Conservation (phyloP, 345 rosid genomes). For the Hirschfeldia incana region DNA sequence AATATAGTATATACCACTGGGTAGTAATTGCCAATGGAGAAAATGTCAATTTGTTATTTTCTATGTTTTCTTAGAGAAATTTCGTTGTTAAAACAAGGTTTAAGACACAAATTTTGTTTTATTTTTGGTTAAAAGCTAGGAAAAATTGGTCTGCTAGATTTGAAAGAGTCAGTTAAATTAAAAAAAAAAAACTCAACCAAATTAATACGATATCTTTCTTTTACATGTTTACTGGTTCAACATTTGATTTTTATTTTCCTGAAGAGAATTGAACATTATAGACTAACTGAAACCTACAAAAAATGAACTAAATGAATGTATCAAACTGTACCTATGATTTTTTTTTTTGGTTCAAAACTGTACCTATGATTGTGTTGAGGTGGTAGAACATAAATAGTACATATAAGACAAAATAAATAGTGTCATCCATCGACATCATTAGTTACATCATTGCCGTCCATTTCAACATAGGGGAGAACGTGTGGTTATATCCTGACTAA, state of each 20-base stretch:
- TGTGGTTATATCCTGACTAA: conserved; percentile 27
- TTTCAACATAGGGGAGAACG: conserved; percentile 23
- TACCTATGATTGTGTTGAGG: background rate
- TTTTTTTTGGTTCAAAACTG: no score
- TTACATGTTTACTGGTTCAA: conserved; percentile 29
- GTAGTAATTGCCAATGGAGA: conserved; percentile 18
- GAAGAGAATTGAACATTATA: background rate
- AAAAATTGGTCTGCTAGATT: no score
- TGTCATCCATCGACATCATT: conserved; percentile 28
- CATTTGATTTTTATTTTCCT: background rate
- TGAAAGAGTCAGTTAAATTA: conserved; percentile 20
- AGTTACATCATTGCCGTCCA: conserved; percentile 33
- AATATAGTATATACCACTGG: conserved; percentile 5
- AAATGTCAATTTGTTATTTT: conserved; percentile 12
- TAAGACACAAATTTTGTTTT: background rate
- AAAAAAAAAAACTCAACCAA: background rate
- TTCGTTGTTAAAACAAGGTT: background rate
- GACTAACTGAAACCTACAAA: background rate
- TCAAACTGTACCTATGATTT: background rate
- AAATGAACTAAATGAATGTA: background rate
- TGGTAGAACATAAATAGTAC: background rate
- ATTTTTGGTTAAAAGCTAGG: background rate
- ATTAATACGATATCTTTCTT: background rate
- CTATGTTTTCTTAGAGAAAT: background rate
- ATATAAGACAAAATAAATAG: conserved; percentile 2